Evolutionary conservation across 768 basidiomycete species (phyloP), one percentile per base, ranked within the genome.

Genomic region (Hypsizygus marmoreus): DNA sequence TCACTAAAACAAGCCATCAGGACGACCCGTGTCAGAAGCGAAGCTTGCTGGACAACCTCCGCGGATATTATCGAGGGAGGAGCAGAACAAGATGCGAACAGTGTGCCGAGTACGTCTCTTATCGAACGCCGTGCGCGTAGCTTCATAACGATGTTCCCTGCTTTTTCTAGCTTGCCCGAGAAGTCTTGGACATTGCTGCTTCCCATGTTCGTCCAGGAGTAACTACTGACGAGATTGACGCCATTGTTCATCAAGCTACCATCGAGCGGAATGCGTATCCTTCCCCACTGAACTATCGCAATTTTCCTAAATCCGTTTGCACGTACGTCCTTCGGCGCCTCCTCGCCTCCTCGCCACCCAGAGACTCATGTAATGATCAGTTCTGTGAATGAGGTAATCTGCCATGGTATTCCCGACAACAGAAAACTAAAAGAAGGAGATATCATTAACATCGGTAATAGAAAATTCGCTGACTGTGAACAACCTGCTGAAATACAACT

Each of bases 241-340:
- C 81, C 46, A 84, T 97, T 53, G 93, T 95, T 11, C 97, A 99
- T 69, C 81, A 91, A 53, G 97, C 89, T 13, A 88, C 77, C 53
- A 85, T 98, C 53, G 87, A 95, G 69, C 77, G 95, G 40, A 84
- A 91, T 54, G 82, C 91, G 17, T 99, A 99, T 68, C 97, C 97
- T 1, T 94, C 91, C 20, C 91, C 97, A 33, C 73, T 98, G 49
- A 91, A 91, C 60, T 99, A 99, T 68, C 80, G 85, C 41, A 75
- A 79, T 26, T 98, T 86, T 62, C 95, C 97, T 10, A 97, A 97
- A 74, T 97, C 94, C 23, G 81, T 95, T 28, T 99, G 97, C 88
- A 94, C 88, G 84, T 92, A 72, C 56, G 91, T 77, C 37, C n/a
- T 45, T 16, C 42, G 40, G 16, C 9, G 32, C 11, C 33, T 20